Percentiles rank a stretch among this genome's conserved stretches.
Evolutionary conservation across 148 eudicot genomes (phyloP).

Genomic region (Rhododendron williamsianum): DNA sequence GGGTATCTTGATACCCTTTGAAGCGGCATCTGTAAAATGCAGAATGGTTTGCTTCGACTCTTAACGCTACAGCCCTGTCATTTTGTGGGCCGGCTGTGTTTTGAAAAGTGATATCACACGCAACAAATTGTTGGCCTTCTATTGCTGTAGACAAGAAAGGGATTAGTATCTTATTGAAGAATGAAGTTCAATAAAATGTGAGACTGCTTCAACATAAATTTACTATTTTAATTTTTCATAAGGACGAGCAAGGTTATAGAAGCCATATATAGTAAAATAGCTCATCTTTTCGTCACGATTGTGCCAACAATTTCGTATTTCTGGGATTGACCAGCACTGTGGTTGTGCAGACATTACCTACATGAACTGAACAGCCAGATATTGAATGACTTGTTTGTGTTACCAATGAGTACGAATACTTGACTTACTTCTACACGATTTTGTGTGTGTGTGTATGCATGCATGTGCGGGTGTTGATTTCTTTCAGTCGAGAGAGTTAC

Average conservation of each 20-base stretch:
- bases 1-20: constrained; percentile 7
- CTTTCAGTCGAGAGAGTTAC: too few relatives aligned
- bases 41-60: not conserved
- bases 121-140: not conserved
- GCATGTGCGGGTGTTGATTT: too few relatives aligned
- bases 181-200: not conserved
- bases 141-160: not conserved
- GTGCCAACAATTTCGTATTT: not conserved
- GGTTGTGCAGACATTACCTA: too few relatives aligned
- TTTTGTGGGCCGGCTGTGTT: not conserved
- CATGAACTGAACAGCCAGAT: too few relatives aligned
- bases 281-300: not conserved
- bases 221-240: not conserved
- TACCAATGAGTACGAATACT: not conserved
- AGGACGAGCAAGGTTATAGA: not conserved
- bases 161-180: not conserved
- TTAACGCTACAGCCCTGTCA: not conserved
- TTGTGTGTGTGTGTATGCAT: too few relatives aligned
- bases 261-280: not conserved
- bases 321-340: too few relatives aligned
- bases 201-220: not conserved
- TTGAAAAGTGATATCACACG: not conserved
- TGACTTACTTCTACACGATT: not conserved
- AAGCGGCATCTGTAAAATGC: not conserved
- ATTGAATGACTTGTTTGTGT: too few relatives aligned